These are phyloP conservation scores for Tolypocladium pustulatum DNA, from an alignment of 2,329 filamentous ascomycete species.

Conservation along the genomic window DNA sequence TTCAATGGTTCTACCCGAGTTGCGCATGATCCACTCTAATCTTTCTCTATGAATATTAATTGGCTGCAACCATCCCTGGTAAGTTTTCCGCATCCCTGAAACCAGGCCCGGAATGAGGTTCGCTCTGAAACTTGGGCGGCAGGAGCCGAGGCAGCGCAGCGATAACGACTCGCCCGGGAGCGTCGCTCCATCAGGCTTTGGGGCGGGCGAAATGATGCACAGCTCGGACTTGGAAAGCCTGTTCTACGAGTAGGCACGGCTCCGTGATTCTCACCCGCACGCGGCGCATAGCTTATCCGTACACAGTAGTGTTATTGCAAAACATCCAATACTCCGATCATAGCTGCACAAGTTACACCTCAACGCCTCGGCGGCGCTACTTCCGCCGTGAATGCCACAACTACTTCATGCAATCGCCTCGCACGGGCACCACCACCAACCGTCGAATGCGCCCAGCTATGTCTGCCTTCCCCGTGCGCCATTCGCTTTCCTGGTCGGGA, in stretches of 20 bases:
- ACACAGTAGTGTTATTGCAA: neutral
- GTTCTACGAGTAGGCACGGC: neutral
- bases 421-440: neutral
- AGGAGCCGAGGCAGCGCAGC: too few relatives aligned
- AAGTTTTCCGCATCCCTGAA: too few relatives aligned
- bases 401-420: neutral
- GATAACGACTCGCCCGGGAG: too few relatives aligned
- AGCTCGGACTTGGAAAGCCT: neutral
- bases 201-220: neutral
- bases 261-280: neutral
- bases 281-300: neutral
- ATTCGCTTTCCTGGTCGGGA: neutral
- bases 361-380: slow-evolving; percentile 1
- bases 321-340: neutral
- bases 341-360: neutral
- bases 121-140: too few relatives aligned
- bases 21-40: too few relatives aligned
- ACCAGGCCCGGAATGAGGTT: too few relatives aligned
- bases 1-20: too few relatives aligned
- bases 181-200: too few relatives aligned
- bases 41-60: too few relatives aligned
- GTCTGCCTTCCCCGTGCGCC: neutral
- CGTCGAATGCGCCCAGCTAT: neutral
- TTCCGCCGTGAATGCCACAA: neutral
- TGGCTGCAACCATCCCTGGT: too few relatives aligned